Base-by-base conservation (phyloP, 305 asterid species). In the Fraxinus nigra region DNA sequence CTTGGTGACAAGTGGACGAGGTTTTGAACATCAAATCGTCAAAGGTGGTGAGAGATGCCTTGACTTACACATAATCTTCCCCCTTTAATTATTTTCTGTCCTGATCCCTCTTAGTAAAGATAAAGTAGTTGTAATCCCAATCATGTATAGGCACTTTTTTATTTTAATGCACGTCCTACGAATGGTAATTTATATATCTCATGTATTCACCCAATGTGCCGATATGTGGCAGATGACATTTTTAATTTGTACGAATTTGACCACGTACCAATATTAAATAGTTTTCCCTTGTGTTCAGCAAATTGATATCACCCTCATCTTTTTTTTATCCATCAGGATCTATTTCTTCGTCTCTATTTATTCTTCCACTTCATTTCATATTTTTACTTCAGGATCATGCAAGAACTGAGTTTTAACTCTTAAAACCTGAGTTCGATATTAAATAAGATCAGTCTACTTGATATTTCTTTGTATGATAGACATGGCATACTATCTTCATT, bases 31-130 rank as follows among this genome's bases (percentile, higher is more conserved):
- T 85, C 93, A 81, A 51, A 69, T 79, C 67, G 79, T 77, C 40
- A 84, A 80, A 87, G 91, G 84, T 4, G 87, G 92, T 92, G 87
- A 85, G 85, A 80, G 88, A 78, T 80, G 82, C 75, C 82, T 79
- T 26, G 7, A 48, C 85, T 75, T 79, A 40, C 70, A 72, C 83
- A 82, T 11, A 85, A 77, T 84, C 72, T 18, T 59, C 9, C 79
- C 65, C 72, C 54, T 8, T 30, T 67, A 32, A 7, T 79, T 63
- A 18, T 59, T 80, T 78, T 48, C 61, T 3, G 61, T 79, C 51
- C 22, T 32, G 48, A 56, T 40, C 74, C 59, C 69, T 51, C 30
- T 32, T 51, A 40, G 32, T 61, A 72, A 65, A 35, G 54, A 33
- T 82, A 79, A 61, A 72, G 72, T n/a, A 37, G 18, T 34, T 35